phyloP scores from a whole-genome alignment of 2,329 filamentous ascomycete species.

The Scytalidium sp. region DNA sequence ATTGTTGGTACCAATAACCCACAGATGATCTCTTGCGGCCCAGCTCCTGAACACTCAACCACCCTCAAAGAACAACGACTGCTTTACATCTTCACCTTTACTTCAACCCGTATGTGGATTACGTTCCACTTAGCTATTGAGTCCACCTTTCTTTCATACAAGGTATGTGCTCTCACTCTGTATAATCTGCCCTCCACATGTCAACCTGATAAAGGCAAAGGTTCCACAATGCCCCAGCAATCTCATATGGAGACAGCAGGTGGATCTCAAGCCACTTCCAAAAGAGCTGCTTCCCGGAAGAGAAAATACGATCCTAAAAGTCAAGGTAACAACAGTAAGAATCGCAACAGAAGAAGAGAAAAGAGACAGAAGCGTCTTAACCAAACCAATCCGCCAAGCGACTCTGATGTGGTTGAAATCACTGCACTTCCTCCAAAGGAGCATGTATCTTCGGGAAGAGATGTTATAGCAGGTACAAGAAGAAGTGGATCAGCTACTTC shows the following conservation, averaged over 20 bases:
- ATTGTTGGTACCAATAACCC: no score
- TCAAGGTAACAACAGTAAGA: no score
- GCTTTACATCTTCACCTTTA: no score
- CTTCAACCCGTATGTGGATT: no score
- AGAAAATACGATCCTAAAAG: no score
- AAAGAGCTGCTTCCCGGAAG: background rate
- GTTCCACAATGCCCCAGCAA: background rate
- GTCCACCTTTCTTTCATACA: no score
- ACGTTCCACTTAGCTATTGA: no score
- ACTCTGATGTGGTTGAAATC: background rate
- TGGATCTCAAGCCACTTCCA: background rate
- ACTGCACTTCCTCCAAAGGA: background rate
- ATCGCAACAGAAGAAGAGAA: background rate
- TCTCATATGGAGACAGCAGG: background rate
- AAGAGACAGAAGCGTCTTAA: background rate
- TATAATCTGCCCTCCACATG: background rate
- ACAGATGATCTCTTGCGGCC: no score
- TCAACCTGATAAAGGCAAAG: background rate
- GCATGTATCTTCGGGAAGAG: background rate
- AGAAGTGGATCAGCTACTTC: background rate
- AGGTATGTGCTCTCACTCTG: no score
- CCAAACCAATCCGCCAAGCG: background rate
- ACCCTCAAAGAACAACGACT: no score
- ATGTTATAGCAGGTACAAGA: background rate
- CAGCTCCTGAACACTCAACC: no score